These are phyloP conservation scores for Dictyostelium intermedium DNA, from an alignment of 78 protist species.

Conservation along the genomic window DNA sequence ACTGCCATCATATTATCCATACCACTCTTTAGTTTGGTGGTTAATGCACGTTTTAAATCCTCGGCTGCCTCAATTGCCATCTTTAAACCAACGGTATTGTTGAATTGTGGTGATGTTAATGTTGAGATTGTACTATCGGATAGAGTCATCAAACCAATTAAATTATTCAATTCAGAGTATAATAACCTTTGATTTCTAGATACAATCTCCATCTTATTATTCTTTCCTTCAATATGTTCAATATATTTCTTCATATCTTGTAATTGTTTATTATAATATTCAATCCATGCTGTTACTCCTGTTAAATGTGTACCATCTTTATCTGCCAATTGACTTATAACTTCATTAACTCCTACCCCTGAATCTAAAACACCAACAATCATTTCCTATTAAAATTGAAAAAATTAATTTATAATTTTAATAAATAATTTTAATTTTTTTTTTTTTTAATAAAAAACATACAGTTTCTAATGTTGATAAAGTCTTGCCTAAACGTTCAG, in stretches of 20 bases:
- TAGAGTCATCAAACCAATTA: conserved; percentile 31
- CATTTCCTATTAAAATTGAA: conserved; percentile 14
- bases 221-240: conserved; percentile 74
- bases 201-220: conserved; percentile 77
- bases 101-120: conserved; percentile 33
- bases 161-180: neutral
- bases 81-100: neutral
- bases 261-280: conserved; percentile 60
- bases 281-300: conserved; percentile 77
- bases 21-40: conserved; percentile 46
- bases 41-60: conserved; percentile 41
- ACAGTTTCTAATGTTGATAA: conserved; percentile 40
- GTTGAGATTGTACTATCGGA: conserved; percentile 22
- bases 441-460: neutral
- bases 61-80: conserved; percentile 34
- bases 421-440: neutral
- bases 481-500: conserved; percentile 38
- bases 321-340: conserved; percentile 44
- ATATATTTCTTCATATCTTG: conserved; percentile 80
- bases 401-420: too few species aligned
- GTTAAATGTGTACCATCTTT: conserved; percentile 66
- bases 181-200: conserved; percentile 56
- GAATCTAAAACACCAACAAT: conserved; percentile 60
- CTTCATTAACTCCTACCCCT: conserved; percentile 20
- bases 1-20: conserved; percentile 79